A percentile compares a stretch with the other conserved stretches of the same genome.
These are phyloP conservation scores for Macadamia tetraphylla DNA, from an alignment of 164 flowering plant genomes.

Conservation along the genomic window DNA sequence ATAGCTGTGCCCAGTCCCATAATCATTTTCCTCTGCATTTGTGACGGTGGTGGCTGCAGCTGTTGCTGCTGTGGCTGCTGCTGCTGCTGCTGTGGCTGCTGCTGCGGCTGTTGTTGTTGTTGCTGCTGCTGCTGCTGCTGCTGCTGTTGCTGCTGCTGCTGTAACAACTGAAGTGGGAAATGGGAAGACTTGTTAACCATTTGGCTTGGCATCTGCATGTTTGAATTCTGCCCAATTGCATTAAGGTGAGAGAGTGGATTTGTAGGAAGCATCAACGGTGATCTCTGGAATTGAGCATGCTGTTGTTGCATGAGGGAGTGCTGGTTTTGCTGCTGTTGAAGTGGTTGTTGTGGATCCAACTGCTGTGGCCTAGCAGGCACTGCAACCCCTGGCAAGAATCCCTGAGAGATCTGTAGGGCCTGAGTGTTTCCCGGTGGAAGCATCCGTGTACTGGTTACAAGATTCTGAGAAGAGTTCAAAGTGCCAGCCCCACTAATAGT, in stretches of 20 bases:
- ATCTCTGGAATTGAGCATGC: conserved; percentile 60
- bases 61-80: conserved; percentile 33
- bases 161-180: conserved; percentile 58
- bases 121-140: too few relatives aligned
- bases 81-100: conserved; percentile 23
- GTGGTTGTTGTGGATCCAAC: conserved; percentile 40
- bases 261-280: conserved; percentile 47
- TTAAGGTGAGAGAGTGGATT: conserved; percentile 52
- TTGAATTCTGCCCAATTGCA: conserved; percentile 49
- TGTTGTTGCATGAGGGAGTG: conserved; percentile 34
- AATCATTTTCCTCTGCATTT: conserved; percentile 64
- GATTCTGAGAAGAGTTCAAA: conserved; percentile 37
- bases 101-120: background rate
- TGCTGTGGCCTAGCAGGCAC: conserved; percentile 54
- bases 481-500: conserved; percentile 30
- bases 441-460: conserved; percentile 39
- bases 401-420: conserved; percentile 43
- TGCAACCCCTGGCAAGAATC: conserved; percentile 44
- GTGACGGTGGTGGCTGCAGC: conserved; percentile 25
- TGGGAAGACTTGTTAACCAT: conserved; percentile 53
- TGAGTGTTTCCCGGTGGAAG: conserved; percentile 66
- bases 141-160: conserved; percentile 43
- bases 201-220: conserved; percentile 45
- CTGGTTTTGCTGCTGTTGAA: conserved; percentile 27
- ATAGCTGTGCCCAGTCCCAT: conserved; percentile 54